Evolutionary conservation across 140 eudicot species (phyloP), one percentile per base, ranked within the genome.

Genomic region (Oenanthe javanica): DNA sequence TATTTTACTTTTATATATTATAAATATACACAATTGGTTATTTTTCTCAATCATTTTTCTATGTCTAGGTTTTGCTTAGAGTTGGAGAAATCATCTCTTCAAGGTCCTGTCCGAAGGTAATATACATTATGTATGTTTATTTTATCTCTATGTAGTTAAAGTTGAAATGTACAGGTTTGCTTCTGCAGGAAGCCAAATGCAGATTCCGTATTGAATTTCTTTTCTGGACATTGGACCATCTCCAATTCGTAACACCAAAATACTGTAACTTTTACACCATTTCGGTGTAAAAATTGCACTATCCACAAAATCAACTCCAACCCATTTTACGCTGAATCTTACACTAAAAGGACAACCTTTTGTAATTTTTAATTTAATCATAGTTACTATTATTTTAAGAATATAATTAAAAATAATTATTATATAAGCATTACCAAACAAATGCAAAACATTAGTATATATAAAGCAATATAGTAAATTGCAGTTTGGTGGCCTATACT

Each of bases 51-150:
- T 75, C 75, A 36, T 48, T 47, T 45, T 9, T 73, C 79, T 18
- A 46, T 81, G 77, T 80, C 13, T 42, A 94, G 98, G 98, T 94
- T 18, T 83, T 94, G 69, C 92, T 80, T 81, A 97, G 95, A 86
- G 88, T 92, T 75, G 98, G 98, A 74, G 98, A 94, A 79, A 89
- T 84, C 49, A 90, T 94, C 64, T 87, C 96, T 84, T 90, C 98
- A 77, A 82, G 96, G 77, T 85, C 97, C 54, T 94, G 98, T 72
- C 87, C 93, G 75, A 94, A 94, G 96, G 98, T 94, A 82, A 72
- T 74, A 23, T 42, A 81, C 12, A 47, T 3, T 74, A n/a, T 10
- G 3, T n/a, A 21, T 21, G 42, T 74, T 46, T 21, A 10, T 46
- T 19, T 45, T 5, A 2, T 21, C 52, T 10, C 8, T 2, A 70